These are phyloP conservation scores for Boletus patriciae DNA, from an alignment of 768 basidiomycete genomes.

Conservation along the genomic window DNA sequence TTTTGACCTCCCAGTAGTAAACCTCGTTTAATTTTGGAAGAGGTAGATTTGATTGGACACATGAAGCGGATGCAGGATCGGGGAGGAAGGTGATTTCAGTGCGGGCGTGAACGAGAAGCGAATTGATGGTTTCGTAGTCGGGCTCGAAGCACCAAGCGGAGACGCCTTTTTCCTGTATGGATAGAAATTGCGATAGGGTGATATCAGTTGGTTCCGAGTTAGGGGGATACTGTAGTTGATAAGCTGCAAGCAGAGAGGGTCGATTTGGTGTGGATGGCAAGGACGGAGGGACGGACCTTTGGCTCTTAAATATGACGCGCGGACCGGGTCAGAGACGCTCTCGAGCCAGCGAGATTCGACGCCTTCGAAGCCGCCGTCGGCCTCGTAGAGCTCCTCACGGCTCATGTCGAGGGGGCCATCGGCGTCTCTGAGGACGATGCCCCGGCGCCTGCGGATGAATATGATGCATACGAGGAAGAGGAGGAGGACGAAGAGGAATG, in stretches of 20 bases:
- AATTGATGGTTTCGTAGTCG: constrained; percentile 93
- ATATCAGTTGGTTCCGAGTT: constrained; percentile 98
- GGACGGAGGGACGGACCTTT: constrained; percentile 60
- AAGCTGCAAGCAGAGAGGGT: constrained; percentile 50
- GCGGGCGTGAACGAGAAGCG: constrained; percentile 88
- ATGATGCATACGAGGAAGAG: constrained; percentile 90
- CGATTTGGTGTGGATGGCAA: constrained; percentile 2
- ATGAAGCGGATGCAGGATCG: constrained; percentile 92
- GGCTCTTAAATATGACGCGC: constrained; percentile 75
- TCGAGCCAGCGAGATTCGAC: constrained; percentile 95
- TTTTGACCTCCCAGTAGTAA: constrained; percentile 99
- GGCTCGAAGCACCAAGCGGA: constrained; percentile 99
- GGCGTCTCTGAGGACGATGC: constrained; percentile 77
- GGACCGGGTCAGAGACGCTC: constrained; percentile 61
- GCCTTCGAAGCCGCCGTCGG: constrained; percentile 91
- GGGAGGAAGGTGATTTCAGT: constrained; percentile 98
- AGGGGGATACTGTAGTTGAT: constrained; percentile 85
- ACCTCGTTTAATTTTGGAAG: constrained; percentile 98
- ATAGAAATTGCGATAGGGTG: constrained; percentile 96
- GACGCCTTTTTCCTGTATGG: constrained; percentile 99
- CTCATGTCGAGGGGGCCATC: constrained; percentile 95
- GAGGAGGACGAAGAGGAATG: constrained; percentile 89
- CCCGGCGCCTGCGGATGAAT: constrained; percentile 73
- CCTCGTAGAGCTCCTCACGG: constrained; percentile 84
- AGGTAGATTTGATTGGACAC: constrained; percentile 95